These are phyloP conservation scores for Dipteronia dyeriana DNA, from an alignment of 345 rosid genomes.

Conservation along the genomic window DNA sequence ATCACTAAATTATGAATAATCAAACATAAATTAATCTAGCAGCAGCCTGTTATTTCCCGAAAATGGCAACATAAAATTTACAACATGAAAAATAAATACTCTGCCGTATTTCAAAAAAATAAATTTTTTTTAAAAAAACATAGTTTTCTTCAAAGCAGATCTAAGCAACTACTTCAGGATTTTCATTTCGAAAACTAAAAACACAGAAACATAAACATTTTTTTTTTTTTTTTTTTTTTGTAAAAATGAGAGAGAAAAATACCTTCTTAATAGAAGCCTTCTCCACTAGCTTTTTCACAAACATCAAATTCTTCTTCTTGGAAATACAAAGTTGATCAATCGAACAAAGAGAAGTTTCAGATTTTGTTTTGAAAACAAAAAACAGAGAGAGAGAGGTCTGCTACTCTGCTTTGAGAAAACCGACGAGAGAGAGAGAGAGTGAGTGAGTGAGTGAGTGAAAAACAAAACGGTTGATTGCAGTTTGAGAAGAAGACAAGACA, in stretches of 20 bases:
- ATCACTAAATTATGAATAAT: too few species aligned
- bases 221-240: too few species aligned
- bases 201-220: too few species aligned
- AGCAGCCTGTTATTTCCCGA: too few species aligned
- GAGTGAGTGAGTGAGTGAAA: background rate
- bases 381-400: slow-evolving; percentile 6
- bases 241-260: background rate
- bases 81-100: too few species aligned
- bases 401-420: slow-evolving; percentile 32
- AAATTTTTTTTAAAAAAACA: background rate
- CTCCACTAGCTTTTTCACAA: slow-evolving; percentile 67
- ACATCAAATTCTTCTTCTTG: slow-evolving; percentile 35
- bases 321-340: too few species aligned
- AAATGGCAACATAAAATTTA: too few species aligned
- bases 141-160: background rate
- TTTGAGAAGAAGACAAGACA: background rate
- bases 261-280: slow-evolving; percentile 52
- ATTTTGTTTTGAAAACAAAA: background rate
- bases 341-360: background rate
- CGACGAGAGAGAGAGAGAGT: slow-evolving; percentile 15
- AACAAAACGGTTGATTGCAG: slow-evolving; percentile 28
- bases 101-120: too few species aligned
- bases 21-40: too few species aligned
- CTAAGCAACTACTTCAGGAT: too few species aligned
- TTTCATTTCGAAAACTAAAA: too few species aligned